phyloP scores from a whole-genome alignment of 1,284 basidiomycete genomes.

The Ganoderma sinense region DNA sequence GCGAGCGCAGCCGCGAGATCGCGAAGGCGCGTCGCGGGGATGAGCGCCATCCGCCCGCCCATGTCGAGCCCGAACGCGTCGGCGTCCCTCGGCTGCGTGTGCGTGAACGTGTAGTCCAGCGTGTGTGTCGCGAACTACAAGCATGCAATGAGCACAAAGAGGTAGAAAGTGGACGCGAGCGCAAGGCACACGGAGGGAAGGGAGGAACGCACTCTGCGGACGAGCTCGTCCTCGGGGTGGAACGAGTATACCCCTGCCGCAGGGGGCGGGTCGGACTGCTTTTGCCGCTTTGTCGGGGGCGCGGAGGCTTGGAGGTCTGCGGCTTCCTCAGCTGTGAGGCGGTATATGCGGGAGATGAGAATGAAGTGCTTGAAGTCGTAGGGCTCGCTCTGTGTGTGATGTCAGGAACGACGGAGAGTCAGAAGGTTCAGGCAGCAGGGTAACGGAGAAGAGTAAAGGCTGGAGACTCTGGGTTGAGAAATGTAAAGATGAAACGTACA shows the following conservation, averaged over 20 bases:
- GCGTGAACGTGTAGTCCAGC: conserved; percentile 73
- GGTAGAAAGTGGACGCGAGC: background rate
- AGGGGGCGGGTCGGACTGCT: conserved; percentile 42
- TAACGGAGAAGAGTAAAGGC: background rate
- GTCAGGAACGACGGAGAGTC: background rate
- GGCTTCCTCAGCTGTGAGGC: conserved; percentile 68
- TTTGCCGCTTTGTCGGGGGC: conserved; percentile 48
- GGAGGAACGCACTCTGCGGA: conserved; percentile 62
- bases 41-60: conserved; percentile 78
- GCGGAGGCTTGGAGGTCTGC: conserved; percentile 46
- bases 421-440: background rate
- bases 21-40: conserved; percentile 55
- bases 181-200: background rate
- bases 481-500: conserved; percentile 47
- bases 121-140: conserved; percentile 67
- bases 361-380: conserved; percentile 78
- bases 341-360: conserved; percentile 80
- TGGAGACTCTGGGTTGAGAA: background rate
- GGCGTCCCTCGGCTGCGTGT: conserved; percentile 66
- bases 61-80: conserved; percentile 86
- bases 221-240: conserved; percentile 87
- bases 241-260: conserved; percentile 71
- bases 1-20: conserved; percentile 45
- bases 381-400: conserved; percentile 59
- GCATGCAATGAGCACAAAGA: conserved; percentile 6